Conservation (phyloP, 2,329 filamentous ascomycete genomes). For the Colletotrichum australisinense region DNA sequence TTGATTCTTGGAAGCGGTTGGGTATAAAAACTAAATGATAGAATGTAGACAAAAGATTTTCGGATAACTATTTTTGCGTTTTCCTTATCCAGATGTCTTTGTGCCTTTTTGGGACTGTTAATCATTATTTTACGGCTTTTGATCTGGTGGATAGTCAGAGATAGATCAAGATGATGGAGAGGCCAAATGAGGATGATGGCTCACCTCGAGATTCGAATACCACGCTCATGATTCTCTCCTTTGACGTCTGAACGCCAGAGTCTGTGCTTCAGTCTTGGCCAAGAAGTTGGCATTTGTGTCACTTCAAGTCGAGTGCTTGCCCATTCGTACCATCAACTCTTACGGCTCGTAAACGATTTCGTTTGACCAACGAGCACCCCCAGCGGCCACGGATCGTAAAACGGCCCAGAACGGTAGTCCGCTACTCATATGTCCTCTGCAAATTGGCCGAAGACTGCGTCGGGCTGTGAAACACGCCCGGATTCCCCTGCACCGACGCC, state of each 20-base stretch:
- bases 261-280: background rate
- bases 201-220: background rate
- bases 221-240: background rate
- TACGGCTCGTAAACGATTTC: background rate
- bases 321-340: background rate
- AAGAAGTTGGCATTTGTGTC: background rate
- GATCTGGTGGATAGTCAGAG: background rate
- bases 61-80: background rate
- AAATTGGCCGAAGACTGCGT: constrained; percentile 1
- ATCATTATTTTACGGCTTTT: background rate
- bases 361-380: background rate
- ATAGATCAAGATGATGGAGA: background rate
- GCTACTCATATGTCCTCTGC: constrained; percentile 22
- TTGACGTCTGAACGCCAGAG: background rate
- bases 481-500: constrained; percentile 18
- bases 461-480: constrained; percentile 11
- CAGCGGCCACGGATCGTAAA: background rate
- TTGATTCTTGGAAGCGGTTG: no score
- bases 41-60: background rate
- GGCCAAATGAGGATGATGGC: background rate
- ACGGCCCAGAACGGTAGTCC: no score
- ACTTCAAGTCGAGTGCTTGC: background rate
- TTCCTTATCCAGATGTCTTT: background rate
- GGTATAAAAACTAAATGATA: background rate
- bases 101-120: background rate